Percentiles rank a stretch among this genome's conserved stretches.
These are phyloP conservation scores for Phaseolus lunatus DNA, from an alignment of 306 rosid species.

Conservation along the genomic window DNA sequence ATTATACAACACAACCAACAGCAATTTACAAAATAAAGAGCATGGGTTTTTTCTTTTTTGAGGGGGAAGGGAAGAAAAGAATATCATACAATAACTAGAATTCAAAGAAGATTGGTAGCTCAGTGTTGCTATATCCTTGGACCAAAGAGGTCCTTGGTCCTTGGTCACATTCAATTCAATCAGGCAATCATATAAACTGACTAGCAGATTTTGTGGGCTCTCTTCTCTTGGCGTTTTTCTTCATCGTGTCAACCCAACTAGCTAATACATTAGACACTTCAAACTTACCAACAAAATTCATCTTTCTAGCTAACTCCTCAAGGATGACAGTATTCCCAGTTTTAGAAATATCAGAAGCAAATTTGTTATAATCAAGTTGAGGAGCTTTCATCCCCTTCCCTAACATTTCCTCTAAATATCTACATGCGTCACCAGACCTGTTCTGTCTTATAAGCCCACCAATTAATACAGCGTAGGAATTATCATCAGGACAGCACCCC, in stretches of 20 bases:
- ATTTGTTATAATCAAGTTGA: conserved; percentile 84
- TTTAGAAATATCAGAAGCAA: conserved; percentile 80
- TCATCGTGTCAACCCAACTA: conserved; percentile 83
- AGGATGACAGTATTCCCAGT: conserved; percentile 78
- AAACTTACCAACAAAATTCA: conserved; percentile 79
- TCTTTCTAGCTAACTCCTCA: conserved; percentile 77
- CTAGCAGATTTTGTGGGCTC: conserved; percentile 40
- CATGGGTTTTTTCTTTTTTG: neutral
- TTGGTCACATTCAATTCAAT: conserved; percentile 19
- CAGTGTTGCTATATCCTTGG: neutral
- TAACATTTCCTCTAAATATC: conserved; percentile 82
- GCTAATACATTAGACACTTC: conserved; percentile 75
- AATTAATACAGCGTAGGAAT: conserved; percentile 75
- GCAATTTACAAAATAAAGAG: conserved; percentile 38
- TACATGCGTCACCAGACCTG: conserved; percentile 71
- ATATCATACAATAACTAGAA: conserved; percentile 10
- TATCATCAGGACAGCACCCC: conserved; percentile 87
- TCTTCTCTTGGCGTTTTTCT: conserved; percentile 64
- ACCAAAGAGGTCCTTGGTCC: neutral
- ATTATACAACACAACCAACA: conserved; percentile 43
- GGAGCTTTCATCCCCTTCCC: conserved; percentile 94
- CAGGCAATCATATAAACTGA: conserved; percentile 44
- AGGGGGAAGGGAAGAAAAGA: neutral
- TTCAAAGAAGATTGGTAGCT: neutral
- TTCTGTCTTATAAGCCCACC: conserved; percentile 86